Base-by-base conservation (phyloP, 345 rosid species). In the Geranium rotundifolium region DNA sequence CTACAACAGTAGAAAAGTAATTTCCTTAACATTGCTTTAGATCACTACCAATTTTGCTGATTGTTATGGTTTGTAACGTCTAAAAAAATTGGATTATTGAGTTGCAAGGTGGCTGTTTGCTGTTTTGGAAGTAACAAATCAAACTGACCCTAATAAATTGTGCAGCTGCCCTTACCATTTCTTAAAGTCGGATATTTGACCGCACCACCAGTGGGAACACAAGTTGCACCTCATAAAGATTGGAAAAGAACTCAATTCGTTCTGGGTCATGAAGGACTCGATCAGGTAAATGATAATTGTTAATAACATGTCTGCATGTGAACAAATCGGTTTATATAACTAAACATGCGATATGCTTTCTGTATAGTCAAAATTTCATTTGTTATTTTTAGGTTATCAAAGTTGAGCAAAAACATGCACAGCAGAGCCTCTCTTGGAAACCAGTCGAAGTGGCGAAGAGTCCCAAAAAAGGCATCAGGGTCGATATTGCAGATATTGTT, bases 151-250 rank as follows among this genome's bases (percentile, higher is more conserved):
- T 29, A 54, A 46, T 58, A 29, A 59, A 54, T 63, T 66, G 58
- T 79, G 57, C 89, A 91, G 97, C 80, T 91, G 69, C 97, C 95
- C 50, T 76, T 91, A 46, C 97, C 97, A 6, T 83, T 82, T 75
- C 85, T 91, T 55, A 91, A 88, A 81, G 80, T 79, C 60, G 97
- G 96, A 67, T 88, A 88, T 78, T 73, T 91, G 56, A 81, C 73
- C 39, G 96, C 91, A 70, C 86, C 96, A 56, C 97, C 96, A 0
- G 90, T 75, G 23, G 97, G 91, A 7, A 74, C 76, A 64, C 65
- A 70, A 6, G 77, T 88, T 29, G 95, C 97, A n/a, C 95, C 97
- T 61, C 97, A 91, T 70, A 71, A 79, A 78, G 97, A 91, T 67
- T 91, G 97, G 97, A 88, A 79, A 71, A 79, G 81, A 64, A 74